Base-by-base conservation (phyloP, 148 eudicot genomes). In the Chenopodium album region DNA sequence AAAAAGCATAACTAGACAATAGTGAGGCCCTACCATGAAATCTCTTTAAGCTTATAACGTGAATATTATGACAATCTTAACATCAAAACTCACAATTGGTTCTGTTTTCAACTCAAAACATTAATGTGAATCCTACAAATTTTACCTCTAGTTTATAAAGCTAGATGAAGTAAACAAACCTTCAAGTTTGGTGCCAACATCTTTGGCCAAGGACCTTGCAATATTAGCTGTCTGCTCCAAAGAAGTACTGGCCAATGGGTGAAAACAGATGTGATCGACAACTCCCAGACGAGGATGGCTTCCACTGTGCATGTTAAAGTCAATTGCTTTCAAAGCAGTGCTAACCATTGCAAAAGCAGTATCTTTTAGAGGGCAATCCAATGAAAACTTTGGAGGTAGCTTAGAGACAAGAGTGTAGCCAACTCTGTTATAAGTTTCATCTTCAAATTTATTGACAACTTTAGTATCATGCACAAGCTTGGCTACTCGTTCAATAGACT, bases 271-370 rank as follows among this genome's bases (percentile, higher is more conserved):
- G 82, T 95, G 97, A 84, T 93, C 97, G 37, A 95, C 95, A 76
- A 92, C 95, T 77, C 98, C 98, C 85, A 94, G 94, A 67, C 97
- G 89, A 62, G 94, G 94, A 87, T 91, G 97, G 73, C 88, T 91
- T 85, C 98, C 97, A 78, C 86, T n/a, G 80, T 95, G 99, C 73
- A 44, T 73, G 41, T 88, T 82, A 74, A 93, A 89, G 82, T 95
- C 91, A 75, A 93, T 81, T 66, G 81, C 83, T 78, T 91, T 85
- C 52, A 89, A 88, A 69, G 98, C 98, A 82, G 97, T 91, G 82
- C 83, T 82, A 72, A 95, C 94, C 97, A 93, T 91, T n/a, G 89
- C 90, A 82, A 92, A 90, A 16, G 87, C 94, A 67, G 92, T 90
- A 67, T 73, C 71, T 73, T 87, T 88, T 56, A 95, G 82, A 22